Conservation (phyloP, 306 rosid species). For the Corylus americana region DNA sequence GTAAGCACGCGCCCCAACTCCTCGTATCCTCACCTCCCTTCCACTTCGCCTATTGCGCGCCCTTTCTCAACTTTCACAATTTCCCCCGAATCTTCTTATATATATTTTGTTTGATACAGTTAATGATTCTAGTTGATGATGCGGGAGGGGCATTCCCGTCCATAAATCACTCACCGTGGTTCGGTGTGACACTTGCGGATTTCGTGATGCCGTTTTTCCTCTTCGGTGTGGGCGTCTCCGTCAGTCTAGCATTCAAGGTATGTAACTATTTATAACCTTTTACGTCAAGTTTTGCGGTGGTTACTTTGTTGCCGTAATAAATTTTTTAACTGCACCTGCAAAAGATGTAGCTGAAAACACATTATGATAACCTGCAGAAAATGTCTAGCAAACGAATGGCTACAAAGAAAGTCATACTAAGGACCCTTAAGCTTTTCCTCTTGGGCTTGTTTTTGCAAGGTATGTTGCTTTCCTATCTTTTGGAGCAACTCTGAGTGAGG, state of each 20-base stretch:
- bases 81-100: no score
- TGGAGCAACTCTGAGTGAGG: not conserved
- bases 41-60: not conserved
- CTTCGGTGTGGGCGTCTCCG: constrained; percentile 68
- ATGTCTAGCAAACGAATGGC: constrained; percentile 59
- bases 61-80: no score
- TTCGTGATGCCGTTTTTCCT: constrained; percentile 84
- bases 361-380: constrained; percentile 44
- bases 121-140: constrained; percentile 77
- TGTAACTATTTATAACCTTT: not conserved
- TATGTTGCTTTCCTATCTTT: constrained; percentile 25
- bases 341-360: not conserved
- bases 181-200: constrained; percentile 77
- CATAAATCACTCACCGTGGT: constrained; percentile 84
- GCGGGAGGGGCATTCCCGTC: constrained; percentile 79
- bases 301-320: not conserved
- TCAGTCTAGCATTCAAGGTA: constrained; percentile 76
- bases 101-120: constrained; percentile 30
- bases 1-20: constrained; percentile 31
- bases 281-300: not conserved
- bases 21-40: not conserved
- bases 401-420: constrained; percentile 51
- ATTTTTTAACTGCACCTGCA: not conserved
- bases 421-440: constrained; percentile 67
- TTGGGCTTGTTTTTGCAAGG: constrained; percentile 71